Conservation (phyloP, 2,329 filamentous ascomycete genomes). For the Penicillium glabrum region DNA sequence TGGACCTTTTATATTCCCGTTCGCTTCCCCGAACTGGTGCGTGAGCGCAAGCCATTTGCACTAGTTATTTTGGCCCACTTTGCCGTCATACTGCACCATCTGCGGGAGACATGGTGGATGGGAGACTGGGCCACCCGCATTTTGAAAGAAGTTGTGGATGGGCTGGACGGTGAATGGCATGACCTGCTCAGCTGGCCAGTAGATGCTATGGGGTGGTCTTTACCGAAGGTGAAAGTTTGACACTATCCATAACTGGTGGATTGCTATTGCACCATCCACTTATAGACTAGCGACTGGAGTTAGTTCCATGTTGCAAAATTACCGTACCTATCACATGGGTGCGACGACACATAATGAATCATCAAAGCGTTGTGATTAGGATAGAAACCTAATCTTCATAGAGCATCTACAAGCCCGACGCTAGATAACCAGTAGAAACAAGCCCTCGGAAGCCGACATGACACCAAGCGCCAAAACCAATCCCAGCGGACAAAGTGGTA, state of each 20-base stretch:
- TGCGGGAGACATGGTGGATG: conserved; percentile 69
- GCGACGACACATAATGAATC: conserved; percentile 13
- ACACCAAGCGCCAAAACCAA: conserved; percentile 13
- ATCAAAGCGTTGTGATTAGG: conserved; percentile 14
- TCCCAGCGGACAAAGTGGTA: not conserved
- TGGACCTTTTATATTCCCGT: conserved; percentile 62
- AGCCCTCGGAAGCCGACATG: not conserved
- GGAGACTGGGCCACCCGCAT: conserved; percentile 65
- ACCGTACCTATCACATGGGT: not conserved
- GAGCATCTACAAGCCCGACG: conserved; percentile 1
- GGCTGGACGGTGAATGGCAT: conserved; percentile 27
- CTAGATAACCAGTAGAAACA: not conserved
- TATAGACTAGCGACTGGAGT: not conserved
- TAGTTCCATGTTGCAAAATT: not conserved
- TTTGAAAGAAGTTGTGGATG: conserved; percentile 57
- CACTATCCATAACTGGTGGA: not conserved
- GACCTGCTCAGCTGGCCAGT: conserved; percentile 34
- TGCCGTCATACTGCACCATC: conserved; percentile 54
- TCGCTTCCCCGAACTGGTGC: conserved; percentile 54
- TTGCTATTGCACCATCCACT: not conserved
- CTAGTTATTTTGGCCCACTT: conserved; percentile 47
- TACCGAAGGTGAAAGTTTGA: not conserved
- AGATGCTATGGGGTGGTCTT: conserved; percentile 31
- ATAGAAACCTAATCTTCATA: not conserved
- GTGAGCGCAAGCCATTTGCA: conserved; percentile 40